Conservation (phyloP, 2,329 filamentous ascomycete species). For the Botrytis elliptica region DNA sequence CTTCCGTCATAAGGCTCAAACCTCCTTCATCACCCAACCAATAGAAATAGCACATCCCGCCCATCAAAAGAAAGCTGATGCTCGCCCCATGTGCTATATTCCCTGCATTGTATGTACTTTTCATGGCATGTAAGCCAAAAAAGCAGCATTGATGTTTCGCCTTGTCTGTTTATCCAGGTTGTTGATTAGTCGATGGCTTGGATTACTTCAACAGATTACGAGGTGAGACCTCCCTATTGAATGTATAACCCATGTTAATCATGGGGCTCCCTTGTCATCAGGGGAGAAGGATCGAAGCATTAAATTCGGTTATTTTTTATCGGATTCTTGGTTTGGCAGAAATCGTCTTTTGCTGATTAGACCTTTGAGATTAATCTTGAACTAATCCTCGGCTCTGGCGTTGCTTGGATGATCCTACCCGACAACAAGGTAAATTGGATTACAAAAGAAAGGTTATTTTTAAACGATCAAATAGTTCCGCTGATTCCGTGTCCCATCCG, state of each 20-base stretch:
- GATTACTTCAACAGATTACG: constrained; percentile 9
- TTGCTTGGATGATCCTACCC: constrained; percentile 4
- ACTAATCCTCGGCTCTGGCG: background rate
- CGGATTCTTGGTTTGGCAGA: constrained; percentile 16
- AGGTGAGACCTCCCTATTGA: background rate
- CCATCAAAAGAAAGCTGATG: constrained; percentile 17
- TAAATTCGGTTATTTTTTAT: constrained; percentile 12
- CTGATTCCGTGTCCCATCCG: background rate
- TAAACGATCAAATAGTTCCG: background rate
- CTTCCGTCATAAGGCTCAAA: constrained; percentile 20
- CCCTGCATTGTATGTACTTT: constrained; percentile 12
- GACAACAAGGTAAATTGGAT: constrained; percentile 3
- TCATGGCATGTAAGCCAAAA: constrained; percentile 15
- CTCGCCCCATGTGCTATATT: constrained; percentile 16
- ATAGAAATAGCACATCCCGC: background rate
- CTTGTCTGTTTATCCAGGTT: constrained; percentile 1
- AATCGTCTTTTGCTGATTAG: constrained; percentile 5
- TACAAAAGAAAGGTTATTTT: background rate
- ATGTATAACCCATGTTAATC: background rate
- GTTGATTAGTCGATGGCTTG: background rate
- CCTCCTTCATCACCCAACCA: constrained; percentile 1
- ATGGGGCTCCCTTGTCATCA: constrained; percentile 1
- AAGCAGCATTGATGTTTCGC: constrained; percentile 15
- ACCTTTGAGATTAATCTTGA: background rate
- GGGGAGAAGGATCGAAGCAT: background rate